Evolutionary conservation across 1,284 basidiomycete species (phyloP).

Genomic region (Moniliophthora roreri): DNA sequence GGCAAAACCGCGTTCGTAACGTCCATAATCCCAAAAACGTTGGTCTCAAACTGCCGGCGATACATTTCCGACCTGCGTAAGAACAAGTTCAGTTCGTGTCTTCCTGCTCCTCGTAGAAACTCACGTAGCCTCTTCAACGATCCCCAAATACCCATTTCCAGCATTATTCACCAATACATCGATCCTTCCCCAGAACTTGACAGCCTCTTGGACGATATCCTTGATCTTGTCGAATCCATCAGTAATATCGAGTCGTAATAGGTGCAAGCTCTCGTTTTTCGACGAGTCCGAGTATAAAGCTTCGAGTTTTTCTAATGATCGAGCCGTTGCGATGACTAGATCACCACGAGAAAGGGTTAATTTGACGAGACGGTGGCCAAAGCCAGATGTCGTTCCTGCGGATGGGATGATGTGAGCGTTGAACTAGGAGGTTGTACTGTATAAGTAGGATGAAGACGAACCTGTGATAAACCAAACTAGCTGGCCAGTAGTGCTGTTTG

Average conservation of each 20-base stretch:
- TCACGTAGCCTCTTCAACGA: slow-evolving; percentile 33
- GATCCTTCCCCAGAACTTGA: slow-evolving; percentile 28
- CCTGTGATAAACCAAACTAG: slow-evolving; percentile 10
- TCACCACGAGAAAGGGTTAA: slow-evolving; percentile 30
- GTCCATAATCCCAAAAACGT: slow-evolving; percentile 30
- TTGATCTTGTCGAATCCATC: slow-evolving; percentile 18
- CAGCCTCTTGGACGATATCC: slow-evolving; percentile 23
- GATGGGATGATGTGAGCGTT: not conserved
- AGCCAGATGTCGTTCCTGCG: slow-evolving; percentile 33
- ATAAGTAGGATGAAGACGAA: not conserved
- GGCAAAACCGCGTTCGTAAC: slow-evolving; percentile 30
- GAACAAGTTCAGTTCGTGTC: no score
- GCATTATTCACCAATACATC: slow-evolving; percentile 39
- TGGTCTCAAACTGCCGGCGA: slow-evolving; percentile 29
- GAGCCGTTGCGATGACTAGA: slow-evolving; percentile 28
- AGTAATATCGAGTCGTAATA: slow-evolving; percentile 6
- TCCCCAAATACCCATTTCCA: slow-evolving; percentile 24
- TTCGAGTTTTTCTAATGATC: slow-evolving; percentile 18
- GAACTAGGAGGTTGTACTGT: no score
- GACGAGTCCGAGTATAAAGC: slow-evolving; percentile 19
- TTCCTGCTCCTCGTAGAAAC: no score
- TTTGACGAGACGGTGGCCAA: slow-evolving; percentile 29
- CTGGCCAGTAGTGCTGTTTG: not conserved
- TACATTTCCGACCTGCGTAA: slow-evolving; percentile 19
- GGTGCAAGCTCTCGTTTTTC: slow-evolving; percentile 6